Evolutionary conservation across 768 basidiomycete species (phyloP), one percentile per base, ranked within the genome.

Genomic region (Rhizopogon vulgaris): DNA sequence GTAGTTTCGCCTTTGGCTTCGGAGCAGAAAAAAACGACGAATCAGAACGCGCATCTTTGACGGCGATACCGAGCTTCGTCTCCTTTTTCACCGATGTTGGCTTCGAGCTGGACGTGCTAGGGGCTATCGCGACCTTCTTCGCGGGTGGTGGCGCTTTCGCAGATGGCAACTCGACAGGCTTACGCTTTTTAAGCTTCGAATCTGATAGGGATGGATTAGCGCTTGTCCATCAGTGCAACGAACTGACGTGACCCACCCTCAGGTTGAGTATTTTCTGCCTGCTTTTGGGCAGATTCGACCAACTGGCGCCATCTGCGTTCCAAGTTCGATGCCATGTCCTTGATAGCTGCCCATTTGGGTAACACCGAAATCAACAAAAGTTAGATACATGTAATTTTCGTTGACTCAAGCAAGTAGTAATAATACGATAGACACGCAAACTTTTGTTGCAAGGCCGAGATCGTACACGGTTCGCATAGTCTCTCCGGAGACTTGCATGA

Each of bases 291-390:
- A 72, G 63, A 72, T 64, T 71, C 74, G 43, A 86, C 73, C 67
- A 88, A 71, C 56, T 73, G 72, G 52, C 87, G 82, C 90, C 90
- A 92, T 73, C 83, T 83, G 62, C 81, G 81, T 71, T 90, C 88
- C 73, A 92, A 76, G 74, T 89, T 90, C 66, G 80, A 81, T 61
- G 90, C 90, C 87, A 92, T 89, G 74, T 92, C 90, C 84, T 90
- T 88, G 85, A 90, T 80, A 73, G 90, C 90, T 92, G 77, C 68
- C 69, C 66, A 58, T 58, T 58, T 57, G 61, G 60, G 65, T 69
- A 70, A 69, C 62, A 67, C 61, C 66, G 73, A 71, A 72, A 69
- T 69, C 64, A 70, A 67, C 61, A 52, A 63, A 69, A 63, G 85
- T 89, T 83, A 89, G 85, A 87, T 84, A 85, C 77, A 82, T 72